phyloP scores from a whole-genome alignment of 345 rosid genomes.

The Populus deltoides region DNA sequence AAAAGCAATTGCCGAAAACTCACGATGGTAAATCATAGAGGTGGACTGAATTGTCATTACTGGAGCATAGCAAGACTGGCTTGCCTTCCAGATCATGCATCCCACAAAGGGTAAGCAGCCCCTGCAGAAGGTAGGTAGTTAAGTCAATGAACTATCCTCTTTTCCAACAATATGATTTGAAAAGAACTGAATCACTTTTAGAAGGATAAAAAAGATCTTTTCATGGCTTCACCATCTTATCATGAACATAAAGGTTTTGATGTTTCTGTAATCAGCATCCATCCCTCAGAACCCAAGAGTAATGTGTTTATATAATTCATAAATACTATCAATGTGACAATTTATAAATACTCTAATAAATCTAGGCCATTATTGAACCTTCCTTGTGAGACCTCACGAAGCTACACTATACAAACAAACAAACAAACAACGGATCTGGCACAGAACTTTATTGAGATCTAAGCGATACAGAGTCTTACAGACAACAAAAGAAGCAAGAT shows the following conservation, averaged over 20 bases:
- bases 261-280: background rate
- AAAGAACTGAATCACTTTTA: background rate
- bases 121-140: conserved; percentile 45
- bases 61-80: conserved; percentile 75
- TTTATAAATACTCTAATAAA: background rate
- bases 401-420: background rate
- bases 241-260: background rate
- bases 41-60: conserved; percentile 70
- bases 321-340: background rate
- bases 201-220: background rate
- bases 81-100: conserved; percentile 78
- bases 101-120: conserved; percentile 71
- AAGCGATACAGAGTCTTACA: background rate
- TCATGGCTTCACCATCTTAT: background rate
- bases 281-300: background rate
- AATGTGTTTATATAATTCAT: background rate
- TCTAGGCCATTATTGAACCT: background rate
- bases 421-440: background rate
- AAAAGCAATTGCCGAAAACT: conserved; percentile 26
- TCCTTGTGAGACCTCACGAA: background rate
- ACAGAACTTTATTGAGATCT: background rate
- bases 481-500: background rate
- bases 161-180: background rate
- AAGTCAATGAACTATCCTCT: background rate
- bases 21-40: conserved; percentile 89